Evolutionary conservation across 371 early-diverging fungal genomes (phyloP).

Genomic region (Apophysomyces trapeziformis): DNA sequence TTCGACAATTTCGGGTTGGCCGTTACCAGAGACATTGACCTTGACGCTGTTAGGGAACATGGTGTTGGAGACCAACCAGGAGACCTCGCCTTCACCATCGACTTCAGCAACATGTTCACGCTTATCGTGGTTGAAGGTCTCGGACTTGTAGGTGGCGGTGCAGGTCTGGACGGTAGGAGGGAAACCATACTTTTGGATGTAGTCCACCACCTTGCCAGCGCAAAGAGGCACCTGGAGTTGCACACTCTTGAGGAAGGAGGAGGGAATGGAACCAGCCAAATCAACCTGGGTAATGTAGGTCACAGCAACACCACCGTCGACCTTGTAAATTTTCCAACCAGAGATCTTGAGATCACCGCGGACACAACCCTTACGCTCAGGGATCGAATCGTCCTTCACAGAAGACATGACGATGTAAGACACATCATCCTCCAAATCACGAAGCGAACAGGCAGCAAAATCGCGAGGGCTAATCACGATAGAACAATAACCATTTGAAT

Average conservation of each 20-base stretch:
- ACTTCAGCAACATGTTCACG: conserved; percentile 20
- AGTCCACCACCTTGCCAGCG: conserved; percentile 45
- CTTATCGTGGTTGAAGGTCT: conserved; percentile 41
- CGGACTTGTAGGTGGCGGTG: conserved; percentile 28
- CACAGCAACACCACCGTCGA: conserved; percentile 36
- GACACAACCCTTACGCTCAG: conserved; percentile 34
- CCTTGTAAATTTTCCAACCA: conserved; percentile 48
- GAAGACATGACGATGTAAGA: conserved; percentile 36
- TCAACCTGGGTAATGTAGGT: conserved; percentile 52
- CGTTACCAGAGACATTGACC: conserved; percentile 26
- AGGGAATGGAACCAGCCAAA: conserved; percentile 49
- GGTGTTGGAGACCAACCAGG: conserved; percentile 29
- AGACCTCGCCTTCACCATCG: conserved; percentile 27
- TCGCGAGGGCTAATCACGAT: conserved; percentile 23
- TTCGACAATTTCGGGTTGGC: conserved; percentile 17
- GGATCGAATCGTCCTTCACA: conserved; percentile 39
- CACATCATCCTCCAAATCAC: conserved; percentile 25
- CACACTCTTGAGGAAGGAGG: conserved; percentile 40
- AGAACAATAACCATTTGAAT: background rate
- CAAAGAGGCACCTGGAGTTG: conserved; percentile 52
- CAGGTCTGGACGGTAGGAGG: conserved; percentile 27
- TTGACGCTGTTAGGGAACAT: conserved; percentile 51
- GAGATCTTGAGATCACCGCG: conserved; percentile 47
- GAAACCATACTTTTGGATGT: conserved; percentile 37
- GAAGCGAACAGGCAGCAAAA: conserved; percentile 19